phyloP scores from a whole-genome alignment of 192 early-diverging fungal genomes.

The Thamnidium elegans region DNA sequence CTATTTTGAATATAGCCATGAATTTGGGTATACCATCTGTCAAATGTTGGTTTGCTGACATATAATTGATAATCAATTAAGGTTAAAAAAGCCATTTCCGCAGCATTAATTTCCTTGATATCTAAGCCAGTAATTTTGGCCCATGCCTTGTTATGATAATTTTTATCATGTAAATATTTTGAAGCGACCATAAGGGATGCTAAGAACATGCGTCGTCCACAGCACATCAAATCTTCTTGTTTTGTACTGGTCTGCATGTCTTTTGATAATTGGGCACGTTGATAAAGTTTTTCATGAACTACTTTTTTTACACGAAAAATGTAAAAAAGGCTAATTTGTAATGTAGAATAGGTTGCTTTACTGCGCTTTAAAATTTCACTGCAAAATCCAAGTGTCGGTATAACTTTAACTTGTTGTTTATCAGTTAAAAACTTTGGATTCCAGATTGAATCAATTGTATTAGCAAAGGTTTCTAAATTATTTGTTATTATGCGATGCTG shows the following conservation, averaged over 20 bases:
- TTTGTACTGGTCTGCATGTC: constrained; percentile 12
- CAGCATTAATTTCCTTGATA: constrained; percentile 72
- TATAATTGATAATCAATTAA: constrained; percentile 75
- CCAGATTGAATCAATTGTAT: constrained; percentile 64
- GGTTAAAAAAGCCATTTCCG: constrained; percentile 75
- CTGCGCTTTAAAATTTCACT: constrained; percentile 66
- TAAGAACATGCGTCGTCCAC: constrained; percentile 80
- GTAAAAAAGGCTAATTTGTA: constrained; percentile 70
- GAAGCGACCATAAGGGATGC: constrained; percentile 80
- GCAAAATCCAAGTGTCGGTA: constrained; percentile 59
- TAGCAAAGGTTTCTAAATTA: constrained; percentile 54
- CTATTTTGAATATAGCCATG: constrained; percentile 21
- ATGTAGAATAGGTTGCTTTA: constrained; percentile 66
- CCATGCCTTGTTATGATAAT: constrained; percentile 84
- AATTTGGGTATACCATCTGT: constrained; percentile 56
- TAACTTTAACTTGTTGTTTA: constrained; percentile 39
- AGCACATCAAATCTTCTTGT: constrained; percentile 53
- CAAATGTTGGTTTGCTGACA: constrained; percentile 58
- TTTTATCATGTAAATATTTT: constrained; percentile 83
- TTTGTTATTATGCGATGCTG: too few relatives aligned
- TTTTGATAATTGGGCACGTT: constrained; percentile 25
- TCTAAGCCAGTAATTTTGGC: constrained; percentile 77
- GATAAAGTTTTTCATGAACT: constrained; percentile 36
- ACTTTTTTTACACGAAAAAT: constrained; percentile 55
- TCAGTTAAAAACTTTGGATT: constrained; percentile 31